These are phyloP conservation scores for Entomophthora muscae DNA, from an alignment of 371 early-diverging fungal species.

Conservation along the genomic window DNA sequence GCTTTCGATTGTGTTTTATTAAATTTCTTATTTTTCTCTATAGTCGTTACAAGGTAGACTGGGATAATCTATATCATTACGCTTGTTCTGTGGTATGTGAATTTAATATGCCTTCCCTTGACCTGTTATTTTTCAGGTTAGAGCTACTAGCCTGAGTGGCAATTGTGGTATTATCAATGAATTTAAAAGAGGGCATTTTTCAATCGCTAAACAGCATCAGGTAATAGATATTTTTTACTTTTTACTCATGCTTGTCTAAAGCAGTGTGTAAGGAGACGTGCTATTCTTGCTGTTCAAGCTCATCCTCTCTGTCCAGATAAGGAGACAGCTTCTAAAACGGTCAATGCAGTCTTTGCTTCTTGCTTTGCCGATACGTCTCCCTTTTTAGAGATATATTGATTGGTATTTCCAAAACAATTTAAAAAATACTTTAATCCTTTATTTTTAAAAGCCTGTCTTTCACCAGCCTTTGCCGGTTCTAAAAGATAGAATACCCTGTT, in stretches of 20 bases:
- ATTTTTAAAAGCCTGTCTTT: no score
- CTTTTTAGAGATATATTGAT: constrained; percentile 52
- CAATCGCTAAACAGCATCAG: constrained; percentile 80
- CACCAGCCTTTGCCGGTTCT: no score
- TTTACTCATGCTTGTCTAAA: constrained; percentile 9
- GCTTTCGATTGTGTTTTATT: neutral
- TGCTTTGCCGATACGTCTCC: constrained; percentile 89
- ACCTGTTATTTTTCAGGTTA: constrained; percentile 29
- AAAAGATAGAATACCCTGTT: no score
- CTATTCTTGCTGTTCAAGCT: constrained; percentile 51
- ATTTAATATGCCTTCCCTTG: no score
- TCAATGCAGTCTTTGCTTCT: constrained; percentile 68
- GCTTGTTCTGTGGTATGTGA: constrained; percentile 69
- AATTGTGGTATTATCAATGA: constrained; percentile 85
- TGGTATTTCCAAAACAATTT: no score
- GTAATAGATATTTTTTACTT: constrained; percentile 13
- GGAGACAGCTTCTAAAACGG: constrained; percentile 70
- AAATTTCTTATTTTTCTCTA: neutral
- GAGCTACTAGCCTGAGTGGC: constrained; percentile 82
- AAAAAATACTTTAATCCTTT: no score
- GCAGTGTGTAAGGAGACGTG: constrained; percentile 78
- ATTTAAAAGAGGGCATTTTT: constrained; percentile 51
- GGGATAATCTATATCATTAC: constrained; percentile 69
- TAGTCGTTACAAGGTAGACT: constrained; percentile 58
- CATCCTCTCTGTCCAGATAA: constrained; percentile 55